Percentiles rank a stretch among this genome's conserved stretches.
phyloP scores from a whole-genome alignment of 2,329 filamentous ascomycete genomes.

The Colletotrichum tofieldiae region DNA sequence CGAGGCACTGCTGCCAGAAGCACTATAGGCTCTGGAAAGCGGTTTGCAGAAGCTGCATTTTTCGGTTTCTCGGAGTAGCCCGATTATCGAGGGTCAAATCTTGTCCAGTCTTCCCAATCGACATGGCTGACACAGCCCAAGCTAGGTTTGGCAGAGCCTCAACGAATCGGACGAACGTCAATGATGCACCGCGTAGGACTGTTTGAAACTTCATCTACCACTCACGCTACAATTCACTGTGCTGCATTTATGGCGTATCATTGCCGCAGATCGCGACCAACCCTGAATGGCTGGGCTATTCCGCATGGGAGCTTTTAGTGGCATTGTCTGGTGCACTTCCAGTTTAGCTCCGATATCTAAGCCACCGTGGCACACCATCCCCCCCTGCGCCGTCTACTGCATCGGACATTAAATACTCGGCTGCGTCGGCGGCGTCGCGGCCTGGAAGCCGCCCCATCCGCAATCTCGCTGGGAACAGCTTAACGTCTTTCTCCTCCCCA shows the following conservation, averaged over 20 bases:
- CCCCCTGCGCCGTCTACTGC: slow-evolving; percentile 1
- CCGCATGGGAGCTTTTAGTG: background rate
- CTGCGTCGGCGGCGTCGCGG: slow-evolving; percentile 20
- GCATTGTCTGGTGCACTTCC: background rate
- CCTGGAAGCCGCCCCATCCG: slow-evolving; percentile 6
- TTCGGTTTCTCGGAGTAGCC: too few relatives aligned
- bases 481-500: background rate
- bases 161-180: background rate
- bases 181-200: background rate
- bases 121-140: too few relatives aligned
- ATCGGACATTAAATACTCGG: slow-evolving; percentile 3
- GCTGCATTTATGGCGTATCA: background rate
- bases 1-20: too few relatives aligned
- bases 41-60: too few relatives aligned
- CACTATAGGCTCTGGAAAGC: too few relatives aligned
- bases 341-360: slow-evolving; percentile 8
- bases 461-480: slow-evolving; percentile 27
- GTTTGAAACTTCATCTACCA: background rate
- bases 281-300: background rate
- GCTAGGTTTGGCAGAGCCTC: background rate
- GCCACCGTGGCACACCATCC: slow-evolving; percentile 15
- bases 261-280: background rate
- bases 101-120: too few relatives aligned
- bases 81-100: too few relatives aligned
- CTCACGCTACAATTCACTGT: background rate